These are phyloP conservation scores for Pholiota adiposa DNA, from an alignment of 1,284 basidiomycete species.

Conservation along the genomic window DNA sequence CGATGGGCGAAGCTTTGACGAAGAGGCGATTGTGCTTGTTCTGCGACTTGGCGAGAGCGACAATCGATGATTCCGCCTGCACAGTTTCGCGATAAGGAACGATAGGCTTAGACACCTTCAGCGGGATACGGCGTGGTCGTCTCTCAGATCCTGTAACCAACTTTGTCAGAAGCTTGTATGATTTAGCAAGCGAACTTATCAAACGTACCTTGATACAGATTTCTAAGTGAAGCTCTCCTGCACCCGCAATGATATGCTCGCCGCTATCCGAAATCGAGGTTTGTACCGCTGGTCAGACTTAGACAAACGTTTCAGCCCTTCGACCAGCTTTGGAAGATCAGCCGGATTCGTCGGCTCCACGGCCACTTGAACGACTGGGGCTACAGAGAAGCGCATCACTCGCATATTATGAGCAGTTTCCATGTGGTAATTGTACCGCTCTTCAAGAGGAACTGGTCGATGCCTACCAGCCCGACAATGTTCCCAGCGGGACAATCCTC, in stretches of 20 bases:
- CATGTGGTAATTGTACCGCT: slow-evolving; percentile 95
- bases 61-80: slow-evolving; percentile 92
- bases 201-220: slow-evolving; percentile 91
- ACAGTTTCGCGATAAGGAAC: slow-evolving; percentile 99
- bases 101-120: slow-evolving; percentile 99
- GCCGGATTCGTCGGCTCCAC: slow-evolving; percentile 99
- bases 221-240: slow-evolving; percentile 98
- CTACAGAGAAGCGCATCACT: slow-evolving; percentile 99
- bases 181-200: background rate
- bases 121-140: slow-evolving; percentile 99
- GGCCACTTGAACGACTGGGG: slow-evolving; percentile 98
- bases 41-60: slow-evolving; percentile 98
- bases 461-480: slow-evolving; percentile 99
- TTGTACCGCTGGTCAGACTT: slow-evolving; percentile 99
- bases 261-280: slow-evolving; percentile 92
- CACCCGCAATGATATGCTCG: slow-evolving; percentile 99
- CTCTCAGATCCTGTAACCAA: slow-evolving; percentile 99
- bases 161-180: no score
- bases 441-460: slow-evolving; percentile 99
- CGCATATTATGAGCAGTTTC: slow-evolving; percentile 99
- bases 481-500: slow-evolving; percentile 99
- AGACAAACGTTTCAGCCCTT: slow-evolving; percentile 99
- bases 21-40: slow-evolving; percentile 99
- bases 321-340: slow-evolving; percentile 99
- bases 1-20: slow-evolving; percentile 90